Evolutionary conservation across 148 eudicot species (phyloP).

Genomic region (Cornus kousa): DNA sequence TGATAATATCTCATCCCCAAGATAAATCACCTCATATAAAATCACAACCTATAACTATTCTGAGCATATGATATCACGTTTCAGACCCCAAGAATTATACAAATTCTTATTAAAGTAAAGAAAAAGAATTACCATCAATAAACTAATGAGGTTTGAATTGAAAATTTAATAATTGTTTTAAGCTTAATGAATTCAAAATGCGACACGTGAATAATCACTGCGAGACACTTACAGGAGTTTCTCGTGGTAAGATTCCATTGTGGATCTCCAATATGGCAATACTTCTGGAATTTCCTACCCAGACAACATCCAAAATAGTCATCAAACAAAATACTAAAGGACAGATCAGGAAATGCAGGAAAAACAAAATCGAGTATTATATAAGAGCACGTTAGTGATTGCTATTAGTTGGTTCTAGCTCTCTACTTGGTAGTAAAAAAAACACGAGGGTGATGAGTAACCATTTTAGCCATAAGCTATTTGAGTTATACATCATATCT

Average conservation of each 20-base stretch:
- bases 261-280: conserved; percentile 45
- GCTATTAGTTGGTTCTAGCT: no score
- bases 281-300: conserved; percentile 27
- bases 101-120: neutral
- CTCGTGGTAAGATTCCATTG: conserved; percentile 38
- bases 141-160: neutral
- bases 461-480: no score
- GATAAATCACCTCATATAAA: no score
- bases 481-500: no score
- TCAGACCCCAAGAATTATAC: neutral
- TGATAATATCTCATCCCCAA: neutral
- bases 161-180: neutral
- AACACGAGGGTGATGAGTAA: no score
- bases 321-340: neutral
- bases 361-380: neutral
- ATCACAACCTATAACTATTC: no score
- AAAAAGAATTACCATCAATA: neutral
- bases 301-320: neutral
- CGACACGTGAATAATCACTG: neutral
- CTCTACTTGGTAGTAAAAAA: no score
- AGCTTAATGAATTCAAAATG: neutral
- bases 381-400: neutral
- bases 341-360: conserved; percentile 10
- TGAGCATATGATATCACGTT: neutral
- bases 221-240: conserved; percentile 44